phyloP scores from a whole-genome alignment of 768 basidiomycete genomes.

The Hericium coralloides region DNA sequence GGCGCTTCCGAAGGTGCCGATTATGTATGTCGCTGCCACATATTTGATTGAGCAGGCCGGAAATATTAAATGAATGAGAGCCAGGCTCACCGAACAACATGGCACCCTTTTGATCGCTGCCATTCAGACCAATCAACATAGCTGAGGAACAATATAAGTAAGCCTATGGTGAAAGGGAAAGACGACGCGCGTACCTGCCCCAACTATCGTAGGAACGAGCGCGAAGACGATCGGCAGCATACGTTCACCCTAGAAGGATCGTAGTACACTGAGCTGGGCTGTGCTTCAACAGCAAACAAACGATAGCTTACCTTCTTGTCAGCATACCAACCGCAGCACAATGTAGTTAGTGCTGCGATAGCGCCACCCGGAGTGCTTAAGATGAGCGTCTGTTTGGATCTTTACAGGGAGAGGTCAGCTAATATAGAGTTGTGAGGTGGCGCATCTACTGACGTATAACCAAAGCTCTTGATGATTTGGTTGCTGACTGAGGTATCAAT shows the following conservation, averaged over 20 bases:
- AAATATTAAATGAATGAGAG: not conserved
- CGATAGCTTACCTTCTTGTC: slow-evolving; percentile 41
- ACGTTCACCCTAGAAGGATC: slow-evolving; percentile 35
- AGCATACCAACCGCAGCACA: slow-evolving; percentile 56
- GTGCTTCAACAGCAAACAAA: not conserved
- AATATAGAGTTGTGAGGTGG: not conserved
- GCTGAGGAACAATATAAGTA: slow-evolving; percentile 19
- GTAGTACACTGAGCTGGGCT: too few species aligned
- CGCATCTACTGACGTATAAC: slow-evolving; percentile 41
- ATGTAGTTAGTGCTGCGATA: slow-evolving; percentile 36
- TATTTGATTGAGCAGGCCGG: not conserved
- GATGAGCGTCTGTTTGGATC: slow-evolving; percentile 53
- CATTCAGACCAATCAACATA: slow-evolving; percentile 46
- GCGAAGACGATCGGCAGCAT: slow-evolving; percentile 55
- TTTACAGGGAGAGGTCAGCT: slow-evolving; percentile 12
- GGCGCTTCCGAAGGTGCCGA: slow-evolving; percentile 50
- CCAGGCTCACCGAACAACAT: slow-evolving; percentile 43
- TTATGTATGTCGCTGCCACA: slow-evolving; percentile 35
- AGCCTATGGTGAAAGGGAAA: not conserved
- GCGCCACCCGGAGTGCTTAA: slow-evolving; percentile 48
- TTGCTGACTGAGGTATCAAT: slow-evolving; percentile 39
- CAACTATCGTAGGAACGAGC: slow-evolving; percentile 49
- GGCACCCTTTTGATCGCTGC: slow-evolving; percentile 37
- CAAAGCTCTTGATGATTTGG: slow-evolving; percentile 52
- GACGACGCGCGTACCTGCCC: slow-evolving; percentile 30